These are phyloP conservation scores for Galerina marginata DNA, from an alignment of 768 basidiomycete genomes.

Conservation along the genomic window DNA sequence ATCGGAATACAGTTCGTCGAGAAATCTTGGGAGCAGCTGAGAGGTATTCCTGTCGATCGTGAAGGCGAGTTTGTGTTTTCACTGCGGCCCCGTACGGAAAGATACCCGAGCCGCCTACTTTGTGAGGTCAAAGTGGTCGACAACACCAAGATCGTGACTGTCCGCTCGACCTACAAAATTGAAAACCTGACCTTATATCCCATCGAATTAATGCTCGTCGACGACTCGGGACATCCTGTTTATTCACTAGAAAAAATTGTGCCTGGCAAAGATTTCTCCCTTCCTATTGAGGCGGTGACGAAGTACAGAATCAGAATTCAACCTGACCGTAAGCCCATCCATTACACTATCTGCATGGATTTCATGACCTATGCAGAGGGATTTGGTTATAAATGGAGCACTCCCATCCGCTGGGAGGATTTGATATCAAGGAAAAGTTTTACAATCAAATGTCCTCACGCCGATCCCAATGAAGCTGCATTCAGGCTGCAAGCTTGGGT, in stretches of 20 bases:
- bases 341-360: not conserved
- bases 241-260: conserved; percentile 85
- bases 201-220: conserved; percentile 88
- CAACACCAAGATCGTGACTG: conserved; percentile 92
- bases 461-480: conserved; percentile 79
- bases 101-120: conserved; percentile 79
- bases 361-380: conserved; percentile 63
- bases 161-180: conserved; percentile 91
- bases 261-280: conserved; percentile 86
- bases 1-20: conserved; percentile 86
- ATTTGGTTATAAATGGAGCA: conserved; percentile 95
- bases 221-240: conserved; percentile 81
- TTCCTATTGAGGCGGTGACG: conserved; percentile 90
- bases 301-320: conserved; percentile 83
- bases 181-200: conserved; percentile 93
- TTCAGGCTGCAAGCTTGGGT: conserved; percentile 96
- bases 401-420: conserved; percentile 89
- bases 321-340: conserved; percentile 79
- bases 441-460: conserved; percentile 85
- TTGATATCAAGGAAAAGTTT: conserved; percentile 71
- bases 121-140: conserved; percentile 91
- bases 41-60: conserved; percentile 87
- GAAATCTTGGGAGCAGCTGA: conserved; percentile 88
- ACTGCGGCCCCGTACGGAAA: conserved; percentile 79
- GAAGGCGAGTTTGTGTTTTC: conserved; percentile 92